Percentiles rank a stretch among this genome's conserved stretches.
phyloP scores from a whole-genome alignment of 192 early-diverging fungal genomes.

The Phlyctochytrium arcticum region DNA sequence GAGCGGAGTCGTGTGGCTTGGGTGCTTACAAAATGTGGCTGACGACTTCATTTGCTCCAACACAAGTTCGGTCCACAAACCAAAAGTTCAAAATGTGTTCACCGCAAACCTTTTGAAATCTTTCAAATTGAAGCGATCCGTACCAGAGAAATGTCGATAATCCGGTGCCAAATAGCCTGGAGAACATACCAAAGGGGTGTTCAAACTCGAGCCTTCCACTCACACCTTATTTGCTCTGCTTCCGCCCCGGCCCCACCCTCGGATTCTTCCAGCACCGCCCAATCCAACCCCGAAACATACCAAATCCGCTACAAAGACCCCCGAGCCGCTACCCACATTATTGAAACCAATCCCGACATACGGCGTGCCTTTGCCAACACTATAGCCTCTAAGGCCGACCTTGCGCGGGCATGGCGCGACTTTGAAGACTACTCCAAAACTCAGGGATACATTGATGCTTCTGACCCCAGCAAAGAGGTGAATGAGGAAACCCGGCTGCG shows the following conservation, averaged over 20 bases:
- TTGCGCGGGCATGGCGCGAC: conserved; percentile 11
- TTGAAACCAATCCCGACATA: conserved; percentile 1
- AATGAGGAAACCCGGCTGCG: conserved; percentile 2
- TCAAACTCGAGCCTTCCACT: background rate
- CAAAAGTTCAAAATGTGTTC: background rate
- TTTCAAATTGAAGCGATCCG: no score
- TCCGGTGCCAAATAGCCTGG: background rate
- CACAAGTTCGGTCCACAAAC: no score
- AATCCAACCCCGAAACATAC: background rate
- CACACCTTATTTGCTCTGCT: background rate
- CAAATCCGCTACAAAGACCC: conserved; percentile 1
- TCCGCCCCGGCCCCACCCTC: background rate
- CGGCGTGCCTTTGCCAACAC: background rate
- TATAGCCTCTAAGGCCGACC: background rate
- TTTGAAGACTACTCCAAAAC: background rate
- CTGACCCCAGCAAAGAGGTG: background rate
- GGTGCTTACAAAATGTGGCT: background rate
- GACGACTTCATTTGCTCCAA: background rate
- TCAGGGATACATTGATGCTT: conserved; percentile 3
- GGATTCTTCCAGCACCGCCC: background rate
- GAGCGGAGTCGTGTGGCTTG: background rate
- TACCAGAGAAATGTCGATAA: background rate
- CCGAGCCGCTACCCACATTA: background rate
- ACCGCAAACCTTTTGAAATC: background rate
- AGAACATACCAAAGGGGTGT: background rate